Conservation (phyloP, 257 asterid genomes). For the Knoxia roxburghii region DNA sequence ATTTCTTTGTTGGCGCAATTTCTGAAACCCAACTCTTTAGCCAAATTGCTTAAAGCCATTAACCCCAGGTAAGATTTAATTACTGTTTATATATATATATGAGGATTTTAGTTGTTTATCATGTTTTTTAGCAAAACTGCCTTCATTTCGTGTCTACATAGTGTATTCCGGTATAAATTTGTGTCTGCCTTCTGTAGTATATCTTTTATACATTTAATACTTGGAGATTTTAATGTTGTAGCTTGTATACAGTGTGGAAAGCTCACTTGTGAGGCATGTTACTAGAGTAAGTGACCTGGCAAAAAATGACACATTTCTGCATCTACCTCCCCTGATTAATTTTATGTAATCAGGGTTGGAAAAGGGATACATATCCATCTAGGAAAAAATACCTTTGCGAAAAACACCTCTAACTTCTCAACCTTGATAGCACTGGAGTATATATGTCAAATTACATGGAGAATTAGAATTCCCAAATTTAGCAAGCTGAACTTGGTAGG, state of each 20-base stretch:
- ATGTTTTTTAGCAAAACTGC: background rate
- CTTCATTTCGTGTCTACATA: background rate
- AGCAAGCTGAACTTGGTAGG: background rate
- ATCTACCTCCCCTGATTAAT: constrained; percentile 27
- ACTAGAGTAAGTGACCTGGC: constrained; percentile 40
- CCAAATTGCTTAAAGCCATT: constrained; percentile 63
- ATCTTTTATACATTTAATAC: background rate
- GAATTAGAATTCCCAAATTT: background rate
- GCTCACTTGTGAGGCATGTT: constrained; percentile 41
- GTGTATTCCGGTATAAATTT: background rate
- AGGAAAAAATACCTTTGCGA: too few species aligned
- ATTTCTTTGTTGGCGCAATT: constrained; percentile 43
- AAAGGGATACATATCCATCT: constrained; percentile 41
- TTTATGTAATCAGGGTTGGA: constrained; percentile 46
- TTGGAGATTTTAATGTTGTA: constrained; percentile 18
- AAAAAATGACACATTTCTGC: constrained; percentile 37
- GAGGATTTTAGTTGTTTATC: too few species aligned
- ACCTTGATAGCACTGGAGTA: too few species aligned
- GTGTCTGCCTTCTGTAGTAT: background rate
- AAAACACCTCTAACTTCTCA: too few species aligned
- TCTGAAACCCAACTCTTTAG: constrained; percentile 70
- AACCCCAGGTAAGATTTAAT: constrained; percentile 59
- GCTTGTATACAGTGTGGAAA: constrained; percentile 59
- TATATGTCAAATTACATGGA: background rate
- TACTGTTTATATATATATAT: too few species aligned